A percentile compares a stretch with the other conserved stretches of the same genome.
These are phyloP conservation scores for Diddensiella transvaalensis DNA, from an alignment of 805 yeast genomes.

Conservation along the genomic window DNA sequence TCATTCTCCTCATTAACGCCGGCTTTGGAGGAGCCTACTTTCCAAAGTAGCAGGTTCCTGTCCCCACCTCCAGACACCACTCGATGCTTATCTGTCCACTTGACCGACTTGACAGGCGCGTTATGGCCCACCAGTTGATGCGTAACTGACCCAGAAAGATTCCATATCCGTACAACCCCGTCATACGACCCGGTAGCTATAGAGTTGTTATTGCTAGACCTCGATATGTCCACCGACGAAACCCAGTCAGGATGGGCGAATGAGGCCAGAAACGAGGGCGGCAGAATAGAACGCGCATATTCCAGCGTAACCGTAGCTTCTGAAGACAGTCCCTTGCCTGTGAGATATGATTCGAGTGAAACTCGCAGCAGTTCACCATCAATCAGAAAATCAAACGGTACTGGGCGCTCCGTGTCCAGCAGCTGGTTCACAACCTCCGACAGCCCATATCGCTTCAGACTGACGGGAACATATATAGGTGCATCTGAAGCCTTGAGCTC, in stretches of 20 bases:
- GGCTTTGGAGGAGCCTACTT: conserved; percentile 43
- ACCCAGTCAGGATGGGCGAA: conserved; percentile 96
- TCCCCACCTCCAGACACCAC: conserved; percentile 86
- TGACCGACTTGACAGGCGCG: conserved; percentile 78
- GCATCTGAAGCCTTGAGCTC: conserved; percentile 68
- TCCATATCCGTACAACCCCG: conserved; percentile 89
- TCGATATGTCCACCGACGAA: conserved; percentile 60
- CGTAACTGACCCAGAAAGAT: conserved; percentile 72
- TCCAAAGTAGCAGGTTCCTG: conserved; percentile 86
- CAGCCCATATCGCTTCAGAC: conserved; percentile 83
- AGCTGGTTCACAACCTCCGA: conserved; percentile 95
- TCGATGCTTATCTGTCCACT: conserved; percentile 72
- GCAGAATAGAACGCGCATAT: conserved; percentile 87
- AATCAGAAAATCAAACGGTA: conserved; percentile 90
- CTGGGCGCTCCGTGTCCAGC: conserved; percentile 53
- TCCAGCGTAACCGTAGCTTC: conserved; percentile 80
- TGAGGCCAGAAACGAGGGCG: conserved; percentile 88
- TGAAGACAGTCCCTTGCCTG: conserved; percentile 69
- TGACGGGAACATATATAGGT: conserved; percentile 83
- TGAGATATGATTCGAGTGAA: conserved; percentile 75
- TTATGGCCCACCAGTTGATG: conserved; percentile 84
- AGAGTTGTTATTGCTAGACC: conserved; percentile 35
- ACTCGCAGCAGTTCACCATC: conserved; percentile 79
- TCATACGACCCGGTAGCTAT: conserved; percentile 90
- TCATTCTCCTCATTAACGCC: conserved; percentile 37